A percentile compares a stretch with the other conserved stretches of the same genome.
Conservation (phyloP, 495 filamentous ascomycete species). For the Acidiella bohemica region DNA sequence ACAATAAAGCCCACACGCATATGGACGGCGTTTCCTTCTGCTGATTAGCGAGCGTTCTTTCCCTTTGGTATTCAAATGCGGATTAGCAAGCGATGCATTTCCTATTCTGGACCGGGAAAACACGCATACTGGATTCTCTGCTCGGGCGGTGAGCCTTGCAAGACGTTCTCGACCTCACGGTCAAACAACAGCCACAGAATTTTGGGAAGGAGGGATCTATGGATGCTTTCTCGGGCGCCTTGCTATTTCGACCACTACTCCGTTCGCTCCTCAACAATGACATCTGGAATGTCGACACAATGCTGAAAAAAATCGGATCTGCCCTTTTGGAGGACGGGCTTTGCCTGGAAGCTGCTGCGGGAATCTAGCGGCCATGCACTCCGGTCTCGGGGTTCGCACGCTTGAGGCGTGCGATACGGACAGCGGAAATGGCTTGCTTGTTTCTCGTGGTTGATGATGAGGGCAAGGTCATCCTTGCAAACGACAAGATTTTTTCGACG, state of each 20-base stretch:
- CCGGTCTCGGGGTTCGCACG: constrained; percentile 11
- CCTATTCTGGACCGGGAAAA: too few species aligned
- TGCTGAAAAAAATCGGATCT: background rate
- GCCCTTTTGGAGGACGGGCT: background rate
- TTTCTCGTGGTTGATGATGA: constrained; percentile 1
- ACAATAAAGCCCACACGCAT: constrained; percentile 23
- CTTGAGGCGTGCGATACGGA: constrained; percentile 2
- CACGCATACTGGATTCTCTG: too few species aligned
- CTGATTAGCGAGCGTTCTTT: constrained; percentile 20
- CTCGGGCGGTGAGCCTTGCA: too few species aligned
- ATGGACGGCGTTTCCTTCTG: constrained; percentile 41
- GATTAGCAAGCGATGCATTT: constrained; percentile 28
- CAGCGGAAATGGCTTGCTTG: constrained; percentile 22
- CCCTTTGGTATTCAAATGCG: constrained; percentile 14
- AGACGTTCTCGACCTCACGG: constrained; percentile 11
- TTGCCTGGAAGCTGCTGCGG: constrained; percentile 8
- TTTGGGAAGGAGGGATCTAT: too few species aligned
- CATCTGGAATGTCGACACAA: constrained; percentile 12
- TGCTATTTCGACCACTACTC: too few species aligned
- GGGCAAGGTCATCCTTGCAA: too few species aligned
- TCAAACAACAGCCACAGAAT: too few species aligned
- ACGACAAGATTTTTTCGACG: too few species aligned
- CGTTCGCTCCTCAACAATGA: background rate
- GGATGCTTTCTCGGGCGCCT: too few species aligned
- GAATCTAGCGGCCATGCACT: constrained; percentile 20